Evolutionary conservation across 139 green algal genomes (phyloP).

Genomic region (Closterium sp.): DNA sequence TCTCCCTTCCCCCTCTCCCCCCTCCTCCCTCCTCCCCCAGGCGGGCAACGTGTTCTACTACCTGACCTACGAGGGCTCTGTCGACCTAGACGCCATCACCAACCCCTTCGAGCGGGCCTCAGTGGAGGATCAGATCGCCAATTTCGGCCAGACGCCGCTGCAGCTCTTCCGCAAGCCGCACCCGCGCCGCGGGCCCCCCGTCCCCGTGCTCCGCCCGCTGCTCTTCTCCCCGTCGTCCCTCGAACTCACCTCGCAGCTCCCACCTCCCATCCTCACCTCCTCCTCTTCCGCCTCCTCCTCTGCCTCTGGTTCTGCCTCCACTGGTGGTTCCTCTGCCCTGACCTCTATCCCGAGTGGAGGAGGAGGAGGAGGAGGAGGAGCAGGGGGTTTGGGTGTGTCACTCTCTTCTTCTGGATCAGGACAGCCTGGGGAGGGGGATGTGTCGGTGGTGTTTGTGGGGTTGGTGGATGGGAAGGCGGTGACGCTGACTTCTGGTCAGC

Average conservation of each 20-base stretch:
- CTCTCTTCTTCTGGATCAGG: background rate
- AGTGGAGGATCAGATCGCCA: slow-evolving; percentile 46
- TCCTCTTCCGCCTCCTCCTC: background rate
- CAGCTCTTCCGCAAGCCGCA: slow-evolving; percentile 53
- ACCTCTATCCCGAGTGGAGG: background rate
- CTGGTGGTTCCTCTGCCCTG: background rate
- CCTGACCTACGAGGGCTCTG: slow-evolving; percentile 59
- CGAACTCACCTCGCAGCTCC: slow-evolving; percentile 14
- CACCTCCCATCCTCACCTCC: background rate
- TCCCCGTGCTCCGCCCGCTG: slow-evolving; percentile 28
- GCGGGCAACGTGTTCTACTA: slow-evolving; percentile 64
- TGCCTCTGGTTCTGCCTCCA: background rate
- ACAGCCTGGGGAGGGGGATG: background rate
- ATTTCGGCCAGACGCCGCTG: slow-evolving; percentile 56
- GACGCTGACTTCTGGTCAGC: background rate
- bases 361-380: background rate
- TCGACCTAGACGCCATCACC: slow-evolving; percentile 49
- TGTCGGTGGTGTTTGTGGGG: slow-evolving; percentile 6
- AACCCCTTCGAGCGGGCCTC: slow-evolving; percentile 39
- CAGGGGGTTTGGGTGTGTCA: background rate
- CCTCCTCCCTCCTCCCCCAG: background rate
- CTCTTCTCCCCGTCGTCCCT: slow-evolving; percentile 21
- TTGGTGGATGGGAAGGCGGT: background rate
- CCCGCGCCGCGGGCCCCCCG: background rate
- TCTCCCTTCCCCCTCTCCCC: background rate